Percentiles rank a stretch among this genome's conserved stretches.
Evolutionary conservation across 192 early-diverging fungal genomes (phyloP).

Genomic region (Coemansia sp.): DNA sequence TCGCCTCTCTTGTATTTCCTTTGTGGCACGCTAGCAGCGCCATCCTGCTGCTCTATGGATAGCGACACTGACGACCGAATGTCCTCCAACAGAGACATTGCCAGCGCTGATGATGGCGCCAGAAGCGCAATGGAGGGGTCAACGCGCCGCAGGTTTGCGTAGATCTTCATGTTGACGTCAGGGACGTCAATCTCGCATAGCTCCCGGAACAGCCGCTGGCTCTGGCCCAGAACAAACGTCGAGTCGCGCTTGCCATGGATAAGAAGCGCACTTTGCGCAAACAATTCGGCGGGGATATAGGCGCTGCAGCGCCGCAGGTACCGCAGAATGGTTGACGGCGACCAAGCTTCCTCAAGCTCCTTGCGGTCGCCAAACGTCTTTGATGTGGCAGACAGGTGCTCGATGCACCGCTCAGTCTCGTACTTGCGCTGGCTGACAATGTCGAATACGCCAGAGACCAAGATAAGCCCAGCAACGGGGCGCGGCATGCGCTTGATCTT

Average conservation of each 20-base stretch:
- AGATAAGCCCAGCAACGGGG: conserved; percentile 45
- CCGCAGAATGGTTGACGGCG: conserved; percentile 42
- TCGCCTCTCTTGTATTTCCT: neutral
- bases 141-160: conserved; percentile 51
- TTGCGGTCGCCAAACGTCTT: conserved; percentile 26
- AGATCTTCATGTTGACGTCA: conserved; percentile 55
- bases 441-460: conserved; percentile 53
- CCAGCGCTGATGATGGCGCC: conserved; percentile 47
- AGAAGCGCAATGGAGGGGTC: conserved; percentile 53
- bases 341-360: conserved; percentile 50
- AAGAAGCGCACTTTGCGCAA: conserved; percentile 42
- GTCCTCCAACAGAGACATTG: conserved; percentile 51
- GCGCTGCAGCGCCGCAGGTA: conserved; percentile 38
- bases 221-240: conserved; percentile 52
- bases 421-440: conserved; percentile 47
- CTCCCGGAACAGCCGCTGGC: conserved; percentile 51
- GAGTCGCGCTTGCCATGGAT: conserved; percentile 52
- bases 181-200: conserved; percentile 50
- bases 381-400: conserved; percentile 44
- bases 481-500: conserved; percentile 33
- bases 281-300: conserved; percentile 40
- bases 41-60: neutral
- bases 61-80: conserved; percentile 44
- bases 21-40: neutral
- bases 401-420: conserved; percentile 51